Evolutionary conservation across 257 asterid species (phyloP).

Genomic region (Solanum raphanifolium): DNA sequence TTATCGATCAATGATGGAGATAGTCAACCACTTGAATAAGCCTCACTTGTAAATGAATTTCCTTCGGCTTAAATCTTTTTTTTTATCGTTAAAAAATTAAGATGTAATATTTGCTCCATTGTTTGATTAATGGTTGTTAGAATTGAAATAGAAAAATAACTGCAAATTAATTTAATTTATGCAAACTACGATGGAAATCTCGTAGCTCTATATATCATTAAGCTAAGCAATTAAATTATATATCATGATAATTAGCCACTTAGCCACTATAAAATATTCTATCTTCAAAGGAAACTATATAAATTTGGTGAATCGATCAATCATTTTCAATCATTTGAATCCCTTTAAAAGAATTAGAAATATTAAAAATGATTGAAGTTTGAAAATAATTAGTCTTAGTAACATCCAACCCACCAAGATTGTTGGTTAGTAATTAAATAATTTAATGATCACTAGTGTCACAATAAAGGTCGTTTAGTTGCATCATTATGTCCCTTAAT

Average conservation of each 20-base stretch:
- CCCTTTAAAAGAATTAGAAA: not conserved
- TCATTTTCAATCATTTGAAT: conserved; percentile 1
- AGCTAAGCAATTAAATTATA: not conserved
- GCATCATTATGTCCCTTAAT: not conserved
- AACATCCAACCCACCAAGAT: not conserved
- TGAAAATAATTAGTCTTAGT: not conserved
- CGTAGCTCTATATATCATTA: not conserved
- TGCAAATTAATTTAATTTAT: not conserved
- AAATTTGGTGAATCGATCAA: conserved; percentile 1
- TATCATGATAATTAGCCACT: not conserved
- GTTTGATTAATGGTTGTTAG: not conserved
- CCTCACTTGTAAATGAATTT: not conserved
- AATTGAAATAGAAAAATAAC: not conserved
- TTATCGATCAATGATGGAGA: not conserved
- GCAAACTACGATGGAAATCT: not conserved
- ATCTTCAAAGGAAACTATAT: not conserved
- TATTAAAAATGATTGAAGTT: not conserved
- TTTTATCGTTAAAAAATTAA: not conserved
- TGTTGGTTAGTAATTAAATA: not conserved
- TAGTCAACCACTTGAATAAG: not conserved
- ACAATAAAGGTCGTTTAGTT: not conserved
- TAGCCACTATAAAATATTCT: not conserved
- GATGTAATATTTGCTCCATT: not conserved
- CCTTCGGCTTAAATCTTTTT: not conserved
- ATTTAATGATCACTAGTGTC: not conserved